phyloP scores from a whole-genome alignment of 495 filamentous ascomycete species.

The Daldinia grandis region DNA sequence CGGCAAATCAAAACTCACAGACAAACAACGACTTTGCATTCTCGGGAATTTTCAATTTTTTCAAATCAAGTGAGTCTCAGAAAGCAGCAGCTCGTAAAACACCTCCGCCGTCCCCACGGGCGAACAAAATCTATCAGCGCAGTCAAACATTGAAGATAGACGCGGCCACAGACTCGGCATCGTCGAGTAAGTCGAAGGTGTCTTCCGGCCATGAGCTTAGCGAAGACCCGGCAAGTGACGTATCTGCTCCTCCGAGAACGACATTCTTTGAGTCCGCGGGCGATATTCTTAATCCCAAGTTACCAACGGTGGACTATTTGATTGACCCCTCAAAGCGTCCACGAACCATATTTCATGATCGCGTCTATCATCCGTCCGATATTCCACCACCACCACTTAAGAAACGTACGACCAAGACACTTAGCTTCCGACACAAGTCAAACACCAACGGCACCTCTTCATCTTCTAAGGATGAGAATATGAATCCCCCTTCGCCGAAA shows the following conservation, averaged over 20 bases:
- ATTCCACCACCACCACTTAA: slow-evolving; percentile 82
- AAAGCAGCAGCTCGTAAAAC: slow-evolving; percentile 43
- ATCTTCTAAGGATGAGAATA: slow-evolving; percentile 35
- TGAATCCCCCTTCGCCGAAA: slow-evolving; percentile 14
- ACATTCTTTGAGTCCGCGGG: slow-evolving; percentile 94
- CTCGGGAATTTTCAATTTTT: slow-evolving; percentile 70
- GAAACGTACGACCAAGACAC: slow-evolving; percentile 57
- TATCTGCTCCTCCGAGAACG: slow-evolving; percentile 83
- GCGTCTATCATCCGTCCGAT: slow-evolving; percentile 91
- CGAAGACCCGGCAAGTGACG: slow-evolving; percentile 49
- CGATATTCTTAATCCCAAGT: slow-evolving; percentile 87
- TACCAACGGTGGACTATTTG: slow-evolving; percentile 82
- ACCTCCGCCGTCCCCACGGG: slow-evolving; percentile 54
- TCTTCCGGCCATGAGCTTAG: slow-evolving; percentile 55
- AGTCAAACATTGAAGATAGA: slow-evolving; percentile 72
- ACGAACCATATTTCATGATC: slow-evolving; percentile 95
- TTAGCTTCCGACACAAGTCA: slow-evolving; percentile 46
- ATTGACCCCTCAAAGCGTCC: slow-evolving; percentile 83
- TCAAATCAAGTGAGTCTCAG: slow-evolving; percentile 51
- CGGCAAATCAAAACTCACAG: slow-evolving; percentile 36
- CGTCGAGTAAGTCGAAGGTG: slow-evolving; percentile 50
- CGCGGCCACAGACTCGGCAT: slow-evolving; percentile 45
- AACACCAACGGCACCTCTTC: slow-evolving; percentile 10
- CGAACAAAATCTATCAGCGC: slow-evolving; percentile 77
- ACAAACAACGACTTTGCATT: slow-evolving; percentile 59